Evolutionary conservation across 2,329 filamentous ascomycete species (phyloP).

Genomic region (Aspergillus eucalypticola): DNA sequence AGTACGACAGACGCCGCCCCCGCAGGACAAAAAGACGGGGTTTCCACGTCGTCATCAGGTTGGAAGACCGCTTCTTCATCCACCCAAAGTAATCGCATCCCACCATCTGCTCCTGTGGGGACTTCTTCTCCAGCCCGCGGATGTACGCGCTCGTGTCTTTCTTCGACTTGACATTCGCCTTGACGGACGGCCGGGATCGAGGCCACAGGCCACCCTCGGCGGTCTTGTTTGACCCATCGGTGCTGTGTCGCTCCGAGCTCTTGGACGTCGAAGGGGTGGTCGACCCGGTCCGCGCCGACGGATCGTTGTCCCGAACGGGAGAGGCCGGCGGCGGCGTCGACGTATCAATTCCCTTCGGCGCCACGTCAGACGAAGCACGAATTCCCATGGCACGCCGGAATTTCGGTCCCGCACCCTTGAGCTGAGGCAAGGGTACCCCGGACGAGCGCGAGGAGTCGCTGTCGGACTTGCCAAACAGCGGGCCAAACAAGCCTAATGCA

Average conservation of each 20-base stretch:
- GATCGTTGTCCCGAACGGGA: slow-evolving; percentile 54
- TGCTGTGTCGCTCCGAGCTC: slow-evolving; percentile 79
- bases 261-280: slow-evolving; percentile 64
- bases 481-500: slow-evolving; percentile 50
- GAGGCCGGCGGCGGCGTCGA: slow-evolving; percentile 44
- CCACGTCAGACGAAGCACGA: slow-evolving; percentile 77
- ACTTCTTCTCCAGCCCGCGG: slow-evolving; percentile 77
- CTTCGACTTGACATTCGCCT: slow-evolving; percentile 67
- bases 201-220: slow-evolving; percentile 50
- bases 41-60: slow-evolving; percentile 97
- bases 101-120: slow-evolving; percentile 78
- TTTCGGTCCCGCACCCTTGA: slow-evolving; percentile 60
- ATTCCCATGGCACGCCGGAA: slow-evolving; percentile 67
- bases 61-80: slow-evolving; percentile 99
- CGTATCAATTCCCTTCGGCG: slow-evolving; percentile 54
- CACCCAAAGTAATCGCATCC: slow-evolving; percentile 92
- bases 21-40: slow-evolving; percentile 92
- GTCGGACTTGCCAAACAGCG: slow-evolving; percentile 46
- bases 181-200: slow-evolving; percentile 53
- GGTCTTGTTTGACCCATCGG: slow-evolving; percentile 58
- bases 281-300: slow-evolving; percentile 75
- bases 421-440: slow-evolving; percentile 49
- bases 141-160: slow-evolving; percentile 95
- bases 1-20: slow-evolving; percentile 88
- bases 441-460: slow-evolving; percentile 55